Evolutionary conservation across 2,329 filamentous ascomycete genomes (phyloP).

Genomic region (Gremmenia infestans): DNA sequence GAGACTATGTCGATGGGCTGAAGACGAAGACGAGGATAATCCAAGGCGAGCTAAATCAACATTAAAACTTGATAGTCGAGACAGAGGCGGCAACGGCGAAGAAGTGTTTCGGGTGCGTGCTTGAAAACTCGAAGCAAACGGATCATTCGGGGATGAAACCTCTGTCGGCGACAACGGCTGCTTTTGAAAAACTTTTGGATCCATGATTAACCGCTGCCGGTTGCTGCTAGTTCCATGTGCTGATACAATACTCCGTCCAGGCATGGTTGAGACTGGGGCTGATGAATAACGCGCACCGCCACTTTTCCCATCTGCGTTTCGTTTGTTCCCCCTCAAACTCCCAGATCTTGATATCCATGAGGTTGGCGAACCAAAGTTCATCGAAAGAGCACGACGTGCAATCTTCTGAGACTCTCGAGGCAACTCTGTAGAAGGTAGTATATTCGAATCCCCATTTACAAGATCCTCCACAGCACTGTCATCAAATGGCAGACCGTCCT

Average conservation of each 20-base stretch:
- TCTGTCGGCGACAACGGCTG: conserved; percentile 13
- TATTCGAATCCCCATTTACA: conserved; percentile 10
- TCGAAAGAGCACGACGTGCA: conserved; percentile 51
- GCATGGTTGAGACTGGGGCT: conserved; percentile 40
- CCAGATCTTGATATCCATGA: conserved; percentile 53
- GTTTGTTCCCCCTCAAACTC: conserved; percentile 53
- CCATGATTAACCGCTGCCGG: conserved; percentile 19
- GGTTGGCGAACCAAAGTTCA: conserved; percentile 53
- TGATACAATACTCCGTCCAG: conserved; percentile 22
- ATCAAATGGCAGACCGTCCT: conserved; percentile 23
- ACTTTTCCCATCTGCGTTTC: conserved; percentile 39
- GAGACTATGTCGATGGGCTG: conserved; percentile 22
- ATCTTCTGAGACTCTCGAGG: conserved; percentile 39
- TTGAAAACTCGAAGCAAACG: conserved; percentile 20
- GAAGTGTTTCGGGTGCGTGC: conserved; percentile 39
- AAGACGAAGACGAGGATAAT: conserved; percentile 36
- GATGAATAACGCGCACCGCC: conserved; percentile 49
- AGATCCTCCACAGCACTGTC: conserved; percentile 18
- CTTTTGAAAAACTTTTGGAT: conserved; percentile 22
- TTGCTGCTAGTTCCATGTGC: conserved; percentile 19
- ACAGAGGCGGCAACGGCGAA: conserved; percentile 52
- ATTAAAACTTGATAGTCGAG: conserved; percentile 50
- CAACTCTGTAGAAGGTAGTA: conserved; percentile 23
- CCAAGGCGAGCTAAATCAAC: conserved; percentile 47
- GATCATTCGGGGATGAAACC: conserved; percentile 20